phyloP scores from a whole-genome alignment of 2,329 filamentous ascomycete species.

The Aspergillus aculeatinus region DNA sequence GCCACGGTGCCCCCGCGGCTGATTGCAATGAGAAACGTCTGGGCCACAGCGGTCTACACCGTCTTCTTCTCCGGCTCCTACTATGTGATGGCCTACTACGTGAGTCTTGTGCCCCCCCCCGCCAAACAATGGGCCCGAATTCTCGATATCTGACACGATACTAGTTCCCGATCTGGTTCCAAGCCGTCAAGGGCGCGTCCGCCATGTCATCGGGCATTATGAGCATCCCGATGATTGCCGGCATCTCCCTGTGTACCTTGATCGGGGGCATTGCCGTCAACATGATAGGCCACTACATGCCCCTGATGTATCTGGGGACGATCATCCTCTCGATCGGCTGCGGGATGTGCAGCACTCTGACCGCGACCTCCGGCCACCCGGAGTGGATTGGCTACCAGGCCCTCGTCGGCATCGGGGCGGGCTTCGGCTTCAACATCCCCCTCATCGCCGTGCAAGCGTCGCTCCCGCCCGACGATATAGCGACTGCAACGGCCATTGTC shows the following conservation, averaged over 20 bases:
- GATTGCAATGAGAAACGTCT: conserved; percentile 10
- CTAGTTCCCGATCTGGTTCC: conserved; percentile 13
- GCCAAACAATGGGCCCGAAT: too few species aligned
- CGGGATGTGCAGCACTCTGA: background rate
- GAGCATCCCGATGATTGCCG: conserved; percentile 7
- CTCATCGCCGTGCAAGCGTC: conserved; percentile 36
- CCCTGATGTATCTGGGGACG: conserved; percentile 6
- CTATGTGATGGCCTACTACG: conserved; percentile 15
- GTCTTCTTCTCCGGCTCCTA: conserved; percentile 8
- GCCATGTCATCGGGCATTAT: conserved; percentile 2
- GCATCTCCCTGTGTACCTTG: background rate
- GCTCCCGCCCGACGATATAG: conserved; percentile 30
- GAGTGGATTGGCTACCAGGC: conserved; percentile 8
- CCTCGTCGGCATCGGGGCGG: conserved; percentile 9
- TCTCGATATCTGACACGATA: too few species aligned
- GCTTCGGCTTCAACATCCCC: conserved; percentile 4
- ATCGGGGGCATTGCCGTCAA: conserved; percentile 5
- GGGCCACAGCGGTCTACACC: conserved; percentile 3
- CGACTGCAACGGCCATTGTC: conserved; percentile 33
- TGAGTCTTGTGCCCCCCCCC: too few species aligned
- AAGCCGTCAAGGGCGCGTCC: conserved; percentile 11
- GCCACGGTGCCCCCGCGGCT: conserved; percentile 16
- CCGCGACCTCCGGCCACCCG: background rate
- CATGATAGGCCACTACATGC: conserved; percentile 1
- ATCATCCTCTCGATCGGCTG: background rate